Base-by-base conservation (phyloP, 108 stramenopile species). In the Nitzschia sp. region DNA sequence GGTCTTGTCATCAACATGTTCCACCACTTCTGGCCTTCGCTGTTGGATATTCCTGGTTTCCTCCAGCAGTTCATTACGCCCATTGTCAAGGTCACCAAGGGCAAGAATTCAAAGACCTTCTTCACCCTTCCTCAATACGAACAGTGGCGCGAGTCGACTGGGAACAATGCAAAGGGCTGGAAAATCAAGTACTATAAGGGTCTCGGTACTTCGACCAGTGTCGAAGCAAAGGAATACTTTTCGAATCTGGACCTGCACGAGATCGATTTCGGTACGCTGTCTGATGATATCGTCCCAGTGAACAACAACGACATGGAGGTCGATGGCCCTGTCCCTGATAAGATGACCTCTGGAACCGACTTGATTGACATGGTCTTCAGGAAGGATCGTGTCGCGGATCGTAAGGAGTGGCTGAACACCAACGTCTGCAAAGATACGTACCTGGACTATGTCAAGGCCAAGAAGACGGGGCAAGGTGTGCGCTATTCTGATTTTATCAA, bases 11-110 rank as follows among this genome's bases (percentile, higher is more conserved):
- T 99, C 85, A 99, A 99, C 79, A 97, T 98, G 70, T 79, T 99
- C 38, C 98, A 98, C 79, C 67, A 77, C 33, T 70, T 64, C 53
- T 77, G 98, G 98, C 98, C 99, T 13, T 85, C 89, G 3, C 81
- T 99, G 58, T 86, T 99, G 34, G 83, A 97, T 49, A 69, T 98
- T 61, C 88, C 95, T 2, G 96, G 96, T 28, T 99, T 99, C 75
- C 73, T 99, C 49, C 90, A 96, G 84, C 95, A 97, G 70, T 99
- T 99, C 88, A 99, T 99, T 77, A 99, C 99, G 9, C 99, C 99
- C 15, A 99, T 99, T 69, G 96, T 99, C 68, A 99, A 99, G 86
- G 93, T 82, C 27, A 82, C 93, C 18, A 97, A 96, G 67, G 95
- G 96, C 25, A 84, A 80, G 68, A 76, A 89, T 66, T 58, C 84